Evolutionary conservation across 1,284 basidiomycete genomes (phyloP).

Genomic region (Papiliotrema fonsecae): DNA sequence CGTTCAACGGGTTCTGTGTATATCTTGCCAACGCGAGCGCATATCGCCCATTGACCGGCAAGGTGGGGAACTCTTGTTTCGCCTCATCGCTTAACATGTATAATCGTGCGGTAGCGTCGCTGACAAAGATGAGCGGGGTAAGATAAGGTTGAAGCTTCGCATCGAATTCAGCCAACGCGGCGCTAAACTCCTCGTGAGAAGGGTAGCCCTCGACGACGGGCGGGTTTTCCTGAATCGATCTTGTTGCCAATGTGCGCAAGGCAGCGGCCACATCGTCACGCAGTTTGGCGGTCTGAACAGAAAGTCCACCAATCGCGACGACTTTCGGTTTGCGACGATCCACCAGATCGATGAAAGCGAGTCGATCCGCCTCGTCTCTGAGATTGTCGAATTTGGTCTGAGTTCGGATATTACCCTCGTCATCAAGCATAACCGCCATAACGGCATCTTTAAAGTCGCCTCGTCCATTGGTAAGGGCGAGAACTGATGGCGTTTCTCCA

Average conservation of each 20-base stretch:
- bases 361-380: conserved; percentile 56
- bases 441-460: conserved; percentile 91
- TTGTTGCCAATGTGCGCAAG: conserved; percentile 40
- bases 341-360: conserved; percentile 74
- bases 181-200: conserved; percentile 34
- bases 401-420: conserved; percentile 81
- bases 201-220: conserved; percentile 31
- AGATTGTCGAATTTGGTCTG: conserved; percentile 85
- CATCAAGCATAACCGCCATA: conserved; percentile 77
- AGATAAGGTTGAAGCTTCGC: conserved; percentile 20
- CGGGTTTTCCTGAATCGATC: conserved; percentile 25
- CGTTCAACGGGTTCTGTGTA: conserved; percentile 87
- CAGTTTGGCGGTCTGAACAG: conserved; percentile 60
- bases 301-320: conserved; percentile 84
- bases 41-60: conserved; percentile 81
- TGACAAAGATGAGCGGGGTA: conserved; percentile 75
- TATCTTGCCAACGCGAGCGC: conserved; percentile 93
- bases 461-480: conserved; percentile 91
- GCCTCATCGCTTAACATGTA: conserved; percentile 90
- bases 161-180: conserved; percentile 30
- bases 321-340: conserved; percentile 79
- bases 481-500: conserved; percentile 74
- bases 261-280: conserved; percentile 56
- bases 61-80: conserved; percentile 73
- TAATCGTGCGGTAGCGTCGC: conserved; percentile 88